Conservation (phyloP, 768 basidiomycete species). For the Tylopilus rubrobrunneus region DNA sequence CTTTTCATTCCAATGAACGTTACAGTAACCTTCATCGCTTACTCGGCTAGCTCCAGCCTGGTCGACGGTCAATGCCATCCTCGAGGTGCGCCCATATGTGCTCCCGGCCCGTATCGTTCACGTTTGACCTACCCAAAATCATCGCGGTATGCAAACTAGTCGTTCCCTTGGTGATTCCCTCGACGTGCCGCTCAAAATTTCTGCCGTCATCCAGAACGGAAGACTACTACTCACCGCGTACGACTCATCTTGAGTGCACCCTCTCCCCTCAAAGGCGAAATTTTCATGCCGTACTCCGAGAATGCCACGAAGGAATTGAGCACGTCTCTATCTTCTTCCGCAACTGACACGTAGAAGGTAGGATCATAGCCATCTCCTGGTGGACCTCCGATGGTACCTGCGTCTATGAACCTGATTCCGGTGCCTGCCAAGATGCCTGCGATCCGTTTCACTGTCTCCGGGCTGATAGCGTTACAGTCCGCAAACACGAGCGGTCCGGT, state of each 20-base stretch:
- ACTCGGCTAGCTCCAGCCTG: conserved; percentile 9
- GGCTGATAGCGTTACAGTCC: conserved; percentile 59
- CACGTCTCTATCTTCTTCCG: conserved; percentile 26
- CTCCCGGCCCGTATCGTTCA: neutral
- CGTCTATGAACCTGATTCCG: conserved; percentile 48
- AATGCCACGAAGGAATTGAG: conserved; percentile 40
- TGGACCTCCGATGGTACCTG: conserved; percentile 54
- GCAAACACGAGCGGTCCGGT: conserved; percentile 36
- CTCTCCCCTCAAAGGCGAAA: conserved; percentile 43
- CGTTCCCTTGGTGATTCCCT: conserved; percentile 57
- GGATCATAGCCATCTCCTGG: conserved; percentile 48
- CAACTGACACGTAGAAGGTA: conserved; percentile 51
- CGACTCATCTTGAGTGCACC: conserved; percentile 57
- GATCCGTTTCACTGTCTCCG: conserved; percentile 46
- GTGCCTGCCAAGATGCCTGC: conserved; percentile 40
- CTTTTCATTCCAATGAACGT: no score
- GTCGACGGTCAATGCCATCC: neutral
- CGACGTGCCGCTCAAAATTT: neutral
- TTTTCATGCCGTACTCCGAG: conserved; percentile 42
- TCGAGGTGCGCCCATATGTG: neutral
- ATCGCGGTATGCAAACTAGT: conserved; percentile 52
- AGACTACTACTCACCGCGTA: conserved; percentile 49
- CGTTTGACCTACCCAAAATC: conserved; percentile 42
- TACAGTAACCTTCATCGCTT: no score
- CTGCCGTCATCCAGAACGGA: neutral